Base-by-base conservation (phyloP, 2,329 filamentous ascomycete species). In the Fusarium sp. region DNA sequence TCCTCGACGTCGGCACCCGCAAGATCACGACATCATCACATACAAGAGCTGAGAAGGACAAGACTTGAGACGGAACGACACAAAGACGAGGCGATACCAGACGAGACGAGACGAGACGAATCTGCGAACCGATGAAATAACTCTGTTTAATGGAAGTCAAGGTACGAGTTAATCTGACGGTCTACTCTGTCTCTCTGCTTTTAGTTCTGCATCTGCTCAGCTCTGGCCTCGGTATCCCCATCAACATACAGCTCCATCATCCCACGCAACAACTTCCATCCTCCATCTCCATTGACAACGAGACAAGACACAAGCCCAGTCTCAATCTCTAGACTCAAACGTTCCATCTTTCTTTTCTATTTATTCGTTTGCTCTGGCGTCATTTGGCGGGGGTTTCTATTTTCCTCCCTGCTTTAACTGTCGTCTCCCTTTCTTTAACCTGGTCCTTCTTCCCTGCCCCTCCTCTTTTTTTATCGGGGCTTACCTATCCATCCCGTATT, bases 391-490 rank as follows among this genome's bases (percentile, higher is more conserved):
- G 71, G 61, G 50, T 44, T 54, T 64, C 33, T 45, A 57, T 50
- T 57, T 42, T 55, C 50, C 68, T 62, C 71, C 68, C 70, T 62
- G 41, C 41, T 55, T 53, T 67, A 41, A 53, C 58, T 64, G 54
- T 61, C 41, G 47, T 70, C 71, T 64, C 65, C 71, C 71, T 73
- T 71, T 45, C 48, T 65, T 55, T 62, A 65, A 53, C 57, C 53
- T 71, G 38, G 61, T 41, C 30, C 50, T 64, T 56, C 72, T 70
- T 48, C 75, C 75, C 74, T 72, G 74, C 75, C 75, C 75, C 75
- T 75, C 65, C 73, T 70, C 72, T 77, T 77, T 75, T 75, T 73
- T 57, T 57, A 68, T 68, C 71, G 62, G 70, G 68, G 66, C 62
- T 66, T 66, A 66, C 60, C 58, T 65, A 68, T 69, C 72, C 66